Conservation (phyloP, 345 rosid genomes). For the Syzygium aromaticum region DNA sequence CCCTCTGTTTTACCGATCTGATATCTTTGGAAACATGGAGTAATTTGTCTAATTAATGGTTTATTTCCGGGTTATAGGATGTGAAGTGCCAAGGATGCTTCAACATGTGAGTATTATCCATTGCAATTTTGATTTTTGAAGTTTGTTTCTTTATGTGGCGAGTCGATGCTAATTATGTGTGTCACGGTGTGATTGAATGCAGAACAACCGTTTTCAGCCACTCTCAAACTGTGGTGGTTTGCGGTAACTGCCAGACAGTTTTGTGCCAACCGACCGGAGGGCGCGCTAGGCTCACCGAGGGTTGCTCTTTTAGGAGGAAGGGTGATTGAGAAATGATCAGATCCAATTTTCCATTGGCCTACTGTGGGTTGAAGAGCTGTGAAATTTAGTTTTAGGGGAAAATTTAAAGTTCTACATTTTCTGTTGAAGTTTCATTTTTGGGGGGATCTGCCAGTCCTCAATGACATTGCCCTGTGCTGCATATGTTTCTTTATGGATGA, state of each 20-base stretch:
- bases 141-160: not conserved
- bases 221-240: conserved; percentile 69
- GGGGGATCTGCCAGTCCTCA: not conserved
- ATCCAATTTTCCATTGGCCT: not conserved
- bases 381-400: not conserved
- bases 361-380: not conserved
- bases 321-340: conserved; percentile 17
- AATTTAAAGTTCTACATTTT: not conserved
- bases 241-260: conserved; percentile 70
- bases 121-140: not conserved
- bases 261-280: conserved; percentile 78
- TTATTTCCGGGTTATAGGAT: conserved; percentile 28
- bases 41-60: not conserved
- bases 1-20: not conserved
- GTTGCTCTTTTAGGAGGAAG: conserved; percentile 68
- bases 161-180: not conserved
- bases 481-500: not conserved
- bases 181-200: not conserved
- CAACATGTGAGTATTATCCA: conserved; percentile 35
- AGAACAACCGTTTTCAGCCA: conserved; percentile 75
- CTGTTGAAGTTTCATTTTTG: not conserved
- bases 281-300: conserved; percentile 56
- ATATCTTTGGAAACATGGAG: not conserved
- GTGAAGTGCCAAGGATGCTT: conserved; percentile 80
- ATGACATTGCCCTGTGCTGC: not conserved